Percentiles rank a stretch among this genome's conserved stretches.
Evolutionary conservation across 2,329 filamentous ascomycete genomes (phyloP).

Genomic region (Lachnellula suecica): DNA sequence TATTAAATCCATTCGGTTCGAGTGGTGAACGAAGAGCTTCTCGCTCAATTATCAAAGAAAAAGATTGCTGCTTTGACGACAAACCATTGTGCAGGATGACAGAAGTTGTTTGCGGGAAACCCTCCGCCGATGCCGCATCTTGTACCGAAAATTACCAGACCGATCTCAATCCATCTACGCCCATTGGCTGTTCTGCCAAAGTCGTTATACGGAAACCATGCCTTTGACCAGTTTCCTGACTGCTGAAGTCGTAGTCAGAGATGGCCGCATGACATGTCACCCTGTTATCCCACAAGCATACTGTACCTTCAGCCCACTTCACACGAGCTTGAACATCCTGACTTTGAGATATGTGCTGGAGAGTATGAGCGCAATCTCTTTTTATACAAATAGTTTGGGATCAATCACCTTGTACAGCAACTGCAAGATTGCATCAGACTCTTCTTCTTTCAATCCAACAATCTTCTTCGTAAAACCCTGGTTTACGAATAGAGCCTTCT

Average conservation of each 20-base stretch:
- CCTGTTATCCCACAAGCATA: not conserved
- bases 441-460: slow-evolving; percentile 75
- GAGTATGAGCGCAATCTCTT: too few relatives aligned
- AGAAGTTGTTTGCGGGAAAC: not conserved
- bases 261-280: too few relatives aligned
- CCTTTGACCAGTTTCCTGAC: too few relatives aligned
- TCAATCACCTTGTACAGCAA: not conserved
- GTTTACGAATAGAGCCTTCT: not conserved
- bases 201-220: too few relatives aligned
- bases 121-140: not conserved
- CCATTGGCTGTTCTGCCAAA: too few relatives aligned
- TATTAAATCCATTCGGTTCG: too few relatives aligned
- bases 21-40: too few relatives aligned
- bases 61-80: not conserved
- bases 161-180: too few relatives aligned
- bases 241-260: too few relatives aligned
- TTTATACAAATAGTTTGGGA: slow-evolving; percentile 70
- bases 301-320: slow-evolving; percentile 36
- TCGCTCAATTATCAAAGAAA: too few relatives aligned
- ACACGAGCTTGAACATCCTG: slow-evolving; percentile 70
- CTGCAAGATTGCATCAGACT: slow-evolving; percentile 32
- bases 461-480: slow-evolving; percentile 54
- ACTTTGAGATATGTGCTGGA: slow-evolving; percentile 67
- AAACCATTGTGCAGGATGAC: not conserved
- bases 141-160: too few relatives aligned